Evolutionary conservation across 164 flowering plant species (phyloP), one percentile per base, ranked within the genome.

Genomic region (Magnolia officinalis): DNA sequence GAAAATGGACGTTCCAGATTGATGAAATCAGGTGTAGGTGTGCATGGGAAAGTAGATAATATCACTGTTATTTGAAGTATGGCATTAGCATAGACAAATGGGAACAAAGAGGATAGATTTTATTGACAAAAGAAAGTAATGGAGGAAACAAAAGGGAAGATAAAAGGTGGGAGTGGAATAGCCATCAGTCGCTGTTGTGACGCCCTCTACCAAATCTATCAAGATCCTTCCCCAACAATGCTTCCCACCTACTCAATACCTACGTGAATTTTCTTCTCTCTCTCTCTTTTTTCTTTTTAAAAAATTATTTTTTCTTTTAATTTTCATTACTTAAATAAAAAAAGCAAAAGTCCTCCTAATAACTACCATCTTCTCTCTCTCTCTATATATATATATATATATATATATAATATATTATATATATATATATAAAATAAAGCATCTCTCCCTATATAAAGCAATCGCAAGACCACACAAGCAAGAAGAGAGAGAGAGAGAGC

Each of bases 171-270:
- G 29, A 21, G 24, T 5, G 49, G 58, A 70, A 49, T 49, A 49
- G 61, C 58, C 26, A 70, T 29, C 71, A 68, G 71, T 68, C 71
- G 71, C 71, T 68, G 58, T 70, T 70, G 13, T 70, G 72, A 70
- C 72, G 58, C 58, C 55, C 51, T 70, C 72, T 5, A 50, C 10
- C 19, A 50, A 49, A 70, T 70, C 72, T 50, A 70, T n/a, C 26
- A 70, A 70, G 72, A 70, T 70, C 72, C 8, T 19, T 2, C 21
- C 51, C n/a, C 72, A 70, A 49, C 21, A 70, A 19, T 49, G 72
- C 58, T 50, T 49, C 72, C 20, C 55, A 70, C 72, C 72, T 70
- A 70, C 72, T 70, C 72, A 49, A 50, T 55, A 70, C 58, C 72
- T 50, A 50, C 72, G 72, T 70, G 71, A 68, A 70, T 16, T 11